Evolutionary conservation across 1,284 basidiomycete genomes (phyloP), one percentile per base, ranked within the genome.

Genomic region (Cryptococcus sp.): DNA sequence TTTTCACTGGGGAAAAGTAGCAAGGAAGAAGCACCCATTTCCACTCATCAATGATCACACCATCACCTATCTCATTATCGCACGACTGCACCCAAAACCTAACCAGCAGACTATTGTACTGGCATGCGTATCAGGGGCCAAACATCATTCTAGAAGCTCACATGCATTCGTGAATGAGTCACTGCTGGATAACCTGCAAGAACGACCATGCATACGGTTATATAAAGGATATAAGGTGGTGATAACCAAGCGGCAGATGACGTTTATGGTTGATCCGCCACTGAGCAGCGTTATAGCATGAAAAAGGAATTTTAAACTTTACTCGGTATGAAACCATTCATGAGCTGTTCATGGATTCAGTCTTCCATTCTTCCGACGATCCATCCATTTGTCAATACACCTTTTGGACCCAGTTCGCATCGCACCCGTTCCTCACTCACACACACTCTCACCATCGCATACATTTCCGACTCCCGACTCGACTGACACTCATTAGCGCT

Each of bases 1-100:
- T 13, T 5, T 22, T 10, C 10, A 16, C 5, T 16, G 23, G 29
- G 29, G 34, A 23, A 48, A 48, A 15, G 26, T 23, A 46, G 45
- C 45, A 46, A 10, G 4, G 20, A 20, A 19, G 39, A 19, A 19
- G 8, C 49, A 50, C 25, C 19, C 38, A 39, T 50, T 3, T 22
- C 49, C 49, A 37, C 25, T 25, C 37, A 34, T 20, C 34, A 19
- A 29, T n/a, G 7, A 37, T 37, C 38, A 20, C 4, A 26, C 49
- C 20, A 7, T 50, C n/a, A 50, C 48, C 49, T 38, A 7, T 50
- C n/a, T 37, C 48, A 50, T 17, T 29, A 50, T 50, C 29, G 29
- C 29, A 34, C 29, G 29, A 34, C 29, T 2, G 29, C 29, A 34
- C 8, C 8, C 29, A 34, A 34, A 34, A 29, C 26, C 29, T 10